Base-by-base conservation (phyloP, 495 filamentous ascomycete species). In the Podospora bellae-mahoneyi region DNA sequence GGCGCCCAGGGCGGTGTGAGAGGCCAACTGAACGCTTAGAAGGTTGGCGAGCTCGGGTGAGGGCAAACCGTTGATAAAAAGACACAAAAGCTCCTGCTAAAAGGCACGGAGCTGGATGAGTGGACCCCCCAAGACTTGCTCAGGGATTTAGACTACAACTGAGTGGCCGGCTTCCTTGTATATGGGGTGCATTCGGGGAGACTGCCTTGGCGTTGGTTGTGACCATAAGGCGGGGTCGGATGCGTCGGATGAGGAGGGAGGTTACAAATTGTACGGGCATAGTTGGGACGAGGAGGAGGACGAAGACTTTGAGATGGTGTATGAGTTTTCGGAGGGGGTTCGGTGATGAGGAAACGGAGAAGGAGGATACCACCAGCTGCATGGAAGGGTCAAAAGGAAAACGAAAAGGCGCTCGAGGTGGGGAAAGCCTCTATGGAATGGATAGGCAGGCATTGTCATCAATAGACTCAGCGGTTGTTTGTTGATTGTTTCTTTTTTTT, bases 1-100 rank as follows among this genome's bases (percentile, higher is more conserved):
- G 93, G 93, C 65, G 90, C 88, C 39, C 92, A 96, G 81, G 88
- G 89, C 32, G 93, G 92, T 66, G 91, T 96, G 53, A 85, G 94
- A 70, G 93, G 94, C 28, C 39, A 48, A 10, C 9, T 48, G 39
- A 48, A 10, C 13, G 39, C 39, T 48, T 48, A 48, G 39, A 13
- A 48, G 9, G 39, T 10, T 48, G 39, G 15, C 7, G 9, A 18
- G 39, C 1, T 16, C 39, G 15, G 13, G 39, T 1, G 9, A 5
- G 13, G 15, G 39, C 5, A 48, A 48, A 13, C 2, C 13, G 15
- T 48, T 6, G 39, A 48, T 13, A 48, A 48, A 13, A 10, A 10
- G 5, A 48, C 7, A 48, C 39, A 13, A 48, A 48, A 48, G 0
- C 9, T 13, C 9, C 7, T 48, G 39, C 7, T 48, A 13, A 3